phyloP scores from a whole-genome alignment of 345 rosid species.

The Hibiscus trionum region DNA sequence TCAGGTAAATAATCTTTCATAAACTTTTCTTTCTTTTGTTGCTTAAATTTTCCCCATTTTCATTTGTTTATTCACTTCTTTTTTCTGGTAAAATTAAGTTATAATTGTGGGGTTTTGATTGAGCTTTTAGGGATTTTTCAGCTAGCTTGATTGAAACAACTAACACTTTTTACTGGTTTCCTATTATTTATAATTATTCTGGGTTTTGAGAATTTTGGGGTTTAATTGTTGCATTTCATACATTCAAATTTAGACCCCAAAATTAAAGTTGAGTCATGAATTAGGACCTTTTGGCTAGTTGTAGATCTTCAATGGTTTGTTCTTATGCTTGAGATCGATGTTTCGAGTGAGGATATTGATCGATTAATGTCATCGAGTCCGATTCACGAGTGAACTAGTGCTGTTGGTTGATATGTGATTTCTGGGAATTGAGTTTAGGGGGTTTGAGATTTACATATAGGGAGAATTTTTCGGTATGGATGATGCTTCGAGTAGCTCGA shows the following conservation, averaged over 20 bases:
- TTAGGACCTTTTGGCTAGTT: slow-evolving; percentile 16
- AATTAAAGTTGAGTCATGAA: background rate
- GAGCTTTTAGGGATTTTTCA: slow-evolving; percentile 4
- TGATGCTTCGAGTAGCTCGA: slow-evolving; percentile 53
- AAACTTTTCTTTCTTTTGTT: background rate
- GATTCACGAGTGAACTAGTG: background rate
- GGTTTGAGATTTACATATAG: slow-evolving; percentile 3
- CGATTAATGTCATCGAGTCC: background rate
- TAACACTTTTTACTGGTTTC: too few species aligned
- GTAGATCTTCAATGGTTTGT: background rate
- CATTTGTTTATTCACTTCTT: background rate
- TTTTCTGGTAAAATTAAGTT: slow-evolving; percentile 2
- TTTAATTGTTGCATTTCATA: too few species aligned
- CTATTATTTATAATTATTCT: too few species aligned
- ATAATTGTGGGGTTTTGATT: slow-evolving; percentile 7
- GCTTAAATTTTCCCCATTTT: slow-evolving; percentile 8
- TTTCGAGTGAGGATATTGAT: background rate
- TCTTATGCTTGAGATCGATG: background rate
- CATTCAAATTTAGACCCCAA: too few species aligned
- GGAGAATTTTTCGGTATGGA: slow-evolving; percentile 37
- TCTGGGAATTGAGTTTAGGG: slow-evolving; percentile 6
- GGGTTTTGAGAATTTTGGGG: too few species aligned
- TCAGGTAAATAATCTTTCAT: background rate
- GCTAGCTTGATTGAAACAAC: background rate
- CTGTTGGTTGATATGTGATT: slow-evolving; percentile 3